Evolutionary conservation across 306 rosid genomes (phyloP).

Genomic region (Geum urbanum): DNA sequence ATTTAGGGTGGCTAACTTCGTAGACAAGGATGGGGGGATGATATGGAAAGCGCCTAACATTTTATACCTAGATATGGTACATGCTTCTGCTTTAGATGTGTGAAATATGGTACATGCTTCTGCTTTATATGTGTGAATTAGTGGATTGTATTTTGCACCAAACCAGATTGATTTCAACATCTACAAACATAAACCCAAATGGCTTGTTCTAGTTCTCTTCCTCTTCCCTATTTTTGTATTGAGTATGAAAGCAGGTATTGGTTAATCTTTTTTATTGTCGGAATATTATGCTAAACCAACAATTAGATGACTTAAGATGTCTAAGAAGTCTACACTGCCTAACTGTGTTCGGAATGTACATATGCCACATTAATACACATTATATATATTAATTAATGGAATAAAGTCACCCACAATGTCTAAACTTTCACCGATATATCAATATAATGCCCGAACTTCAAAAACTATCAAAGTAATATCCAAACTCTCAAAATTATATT

Average conservation of each 20-base stretch:
- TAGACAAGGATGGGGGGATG: conserved; percentile 11
- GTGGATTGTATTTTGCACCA: not conserved
- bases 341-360: not conserved
- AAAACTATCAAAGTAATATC: no score
- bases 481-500: no score
- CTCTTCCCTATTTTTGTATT: not conserved
- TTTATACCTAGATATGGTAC: conserved; percentile 5
- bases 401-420: no score
- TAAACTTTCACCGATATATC: no score
- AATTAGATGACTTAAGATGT: not conserved
- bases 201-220: not conserved
- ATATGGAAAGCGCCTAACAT: conserved; percentile 6
- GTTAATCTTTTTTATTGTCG: not conserved
- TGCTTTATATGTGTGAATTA: not conserved
- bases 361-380: not conserved
- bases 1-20: conserved; percentile 16
- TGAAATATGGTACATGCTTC: no score
- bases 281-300: not conserved
- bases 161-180: not conserved
- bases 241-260: not conserved
- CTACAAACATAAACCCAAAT: not conserved
- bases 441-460: no score
- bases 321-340: not conserved
- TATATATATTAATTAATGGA: not conserved
- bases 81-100: not conserved